Percentiles rank a stretch among this genome's conserved stretches.
Conservation (phyloP, 306 rosid genomes). For the Glycine soja region DNA sequence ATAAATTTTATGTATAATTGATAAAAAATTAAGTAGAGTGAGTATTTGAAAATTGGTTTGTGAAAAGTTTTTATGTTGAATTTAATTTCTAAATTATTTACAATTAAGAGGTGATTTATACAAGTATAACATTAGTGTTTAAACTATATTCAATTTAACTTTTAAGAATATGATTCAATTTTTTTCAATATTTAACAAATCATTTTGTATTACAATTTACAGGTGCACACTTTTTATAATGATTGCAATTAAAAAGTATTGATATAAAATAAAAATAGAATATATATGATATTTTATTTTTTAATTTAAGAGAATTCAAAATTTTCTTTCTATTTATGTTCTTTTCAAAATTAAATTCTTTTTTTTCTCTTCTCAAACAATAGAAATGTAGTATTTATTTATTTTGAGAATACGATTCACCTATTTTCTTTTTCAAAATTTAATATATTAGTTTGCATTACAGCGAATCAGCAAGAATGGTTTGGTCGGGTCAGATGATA, state of each 20-base stretch:
- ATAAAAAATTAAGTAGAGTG: too few relatives aligned
- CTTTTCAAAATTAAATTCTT: neutral
- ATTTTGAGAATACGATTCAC: neutral
- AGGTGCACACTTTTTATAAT: neutral
- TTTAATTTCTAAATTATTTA: too few relatives aligned
- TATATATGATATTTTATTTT: neutral
- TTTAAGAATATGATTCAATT: neutral
- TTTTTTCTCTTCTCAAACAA: neutral
- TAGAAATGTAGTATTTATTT: neutral
- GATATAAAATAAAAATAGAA: neutral
- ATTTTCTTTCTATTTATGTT: neutral
- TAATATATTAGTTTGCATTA: neutral
- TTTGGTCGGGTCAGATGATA: constrained; percentile 38
- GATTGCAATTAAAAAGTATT: neutral
- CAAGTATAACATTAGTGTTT: neutral
- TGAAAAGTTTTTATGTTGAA: too few relatives aligned
- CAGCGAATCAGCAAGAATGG: constrained; percentile 44
- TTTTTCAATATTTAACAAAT: neutral
- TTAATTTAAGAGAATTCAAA: neutral
- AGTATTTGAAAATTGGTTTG: too few relatives aligned
- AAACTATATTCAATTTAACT: neutral
- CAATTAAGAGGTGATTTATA: neutral
- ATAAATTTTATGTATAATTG: too few relatives aligned
- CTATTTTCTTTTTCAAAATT: neutral
- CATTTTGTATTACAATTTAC: neutral